Percentiles rank a stretch among this genome's conserved stretches.
Evolutionary conservation across 2,329 filamentous ascomycete species (phyloP).

Genomic region (Beauveria scarabaeidicola): DNA sequence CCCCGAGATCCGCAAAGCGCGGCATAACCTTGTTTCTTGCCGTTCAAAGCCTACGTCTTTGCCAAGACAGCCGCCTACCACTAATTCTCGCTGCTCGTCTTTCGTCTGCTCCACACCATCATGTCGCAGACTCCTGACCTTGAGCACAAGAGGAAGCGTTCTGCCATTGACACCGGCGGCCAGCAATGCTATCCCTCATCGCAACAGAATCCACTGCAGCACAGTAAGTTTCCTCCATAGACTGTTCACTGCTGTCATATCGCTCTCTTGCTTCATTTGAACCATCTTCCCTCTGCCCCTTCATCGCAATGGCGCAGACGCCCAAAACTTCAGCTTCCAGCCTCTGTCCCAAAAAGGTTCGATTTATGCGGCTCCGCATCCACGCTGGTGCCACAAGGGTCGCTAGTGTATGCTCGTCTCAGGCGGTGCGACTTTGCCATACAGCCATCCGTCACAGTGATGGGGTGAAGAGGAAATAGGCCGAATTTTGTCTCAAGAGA

Average conservation of each 20-base stretch:
- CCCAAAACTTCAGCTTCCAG: conserved; percentile 1
- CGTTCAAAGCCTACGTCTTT: neutral
- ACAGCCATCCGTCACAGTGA: neutral
- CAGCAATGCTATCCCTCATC: conserved; percentile 2
- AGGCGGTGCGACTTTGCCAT: neutral
- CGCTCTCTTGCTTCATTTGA: neutral
- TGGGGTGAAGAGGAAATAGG: neutral
- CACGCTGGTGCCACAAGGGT: neutral
- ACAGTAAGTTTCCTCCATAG: neutral
- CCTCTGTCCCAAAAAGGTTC: neutral
- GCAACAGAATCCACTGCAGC: neutral
- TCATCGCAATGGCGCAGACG: neutral
- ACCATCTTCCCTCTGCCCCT: neutral
- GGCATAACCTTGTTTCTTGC: neutral
- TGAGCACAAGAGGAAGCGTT: conserved; percentile 12
- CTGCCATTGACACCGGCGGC: neutral
- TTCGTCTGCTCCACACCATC: neutral
- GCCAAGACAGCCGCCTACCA: neutral
- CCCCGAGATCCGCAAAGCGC: conserved; percentile 1
- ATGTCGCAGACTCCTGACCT: conserved; percentile 12
- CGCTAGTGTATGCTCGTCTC: neutral
- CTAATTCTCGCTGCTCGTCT: neutral
- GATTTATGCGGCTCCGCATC: conserved; percentile 1
- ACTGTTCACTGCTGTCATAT: neutral
- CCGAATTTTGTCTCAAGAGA: too few relatives aligned